These are phyloP conservation scores for Verticillium dahliae DNA, from an alignment of 2,329 filamentous ascomycete species.

Conservation along the genomic window DNA sequence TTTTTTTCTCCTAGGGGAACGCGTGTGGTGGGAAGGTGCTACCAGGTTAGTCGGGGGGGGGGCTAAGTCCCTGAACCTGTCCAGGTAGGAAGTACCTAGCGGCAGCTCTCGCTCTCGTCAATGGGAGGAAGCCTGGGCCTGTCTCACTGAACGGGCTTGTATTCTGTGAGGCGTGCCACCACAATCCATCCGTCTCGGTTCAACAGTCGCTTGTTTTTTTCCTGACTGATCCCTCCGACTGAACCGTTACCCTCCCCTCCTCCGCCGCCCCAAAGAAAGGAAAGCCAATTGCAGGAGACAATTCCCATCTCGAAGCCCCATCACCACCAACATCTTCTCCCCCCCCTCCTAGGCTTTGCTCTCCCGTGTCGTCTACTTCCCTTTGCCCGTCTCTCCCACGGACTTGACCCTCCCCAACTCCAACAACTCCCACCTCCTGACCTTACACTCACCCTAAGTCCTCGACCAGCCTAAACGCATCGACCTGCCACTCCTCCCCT, in stretches of 20 bases:
- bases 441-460: slow-evolving; percentile 3
- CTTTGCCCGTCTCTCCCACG: slow-evolving; percentile 6
- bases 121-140: not conserved
- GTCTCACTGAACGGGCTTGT: not conserved
- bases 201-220: slow-evolving; percentile 13
- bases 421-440: not conserved
- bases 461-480: not conserved
- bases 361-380: slow-evolving; percentile 8
- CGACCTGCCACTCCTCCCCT: slow-evolving; percentile 7
- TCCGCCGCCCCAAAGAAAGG: not conserved
- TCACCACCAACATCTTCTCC: not conserved
- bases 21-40: slow-evolving; percentile 2
- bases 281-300: slow-evolving; percentile 1
- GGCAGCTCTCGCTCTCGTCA: not conserved
- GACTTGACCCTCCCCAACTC: not conserved
- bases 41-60: not conserved
- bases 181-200: slow-evolving; percentile 6
- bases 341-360: not conserved
- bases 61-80: not conserved
- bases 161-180: not conserved
- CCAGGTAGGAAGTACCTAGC: not conserved
- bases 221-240: not conserved
- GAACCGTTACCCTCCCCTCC: not conserved
- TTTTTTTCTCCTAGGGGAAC: slow-evolving; percentile 1
- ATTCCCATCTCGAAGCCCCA: not conserved